phyloP scores from a whole-genome alignment of 805 yeast species.

The Ogataea chonburiensis region DNA sequence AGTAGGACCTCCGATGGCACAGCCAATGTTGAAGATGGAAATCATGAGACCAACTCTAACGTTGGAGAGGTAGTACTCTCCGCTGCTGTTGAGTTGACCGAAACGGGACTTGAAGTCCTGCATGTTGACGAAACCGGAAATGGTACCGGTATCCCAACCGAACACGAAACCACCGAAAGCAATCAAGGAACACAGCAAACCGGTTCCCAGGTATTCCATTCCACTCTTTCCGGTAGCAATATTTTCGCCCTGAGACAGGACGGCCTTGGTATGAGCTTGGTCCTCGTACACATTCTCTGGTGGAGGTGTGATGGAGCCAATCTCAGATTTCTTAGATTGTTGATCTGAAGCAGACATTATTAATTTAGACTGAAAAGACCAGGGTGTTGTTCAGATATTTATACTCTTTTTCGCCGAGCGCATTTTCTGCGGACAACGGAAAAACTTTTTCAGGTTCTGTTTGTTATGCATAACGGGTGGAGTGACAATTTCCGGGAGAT shows the following conservation, averaged over 20 bases:
- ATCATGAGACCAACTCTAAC: conserved; percentile 62
- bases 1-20: conserved; percentile 69
- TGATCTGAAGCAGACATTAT: conserved; percentile 20
- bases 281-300: conserved; percentile 29
- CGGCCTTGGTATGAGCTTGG: conserved; percentile 13
- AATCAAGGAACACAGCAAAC: conserved; percentile 48
- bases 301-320: conserved; percentile 20
- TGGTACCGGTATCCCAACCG: conserved; percentile 80
- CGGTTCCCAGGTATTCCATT: conserved; percentile 27
- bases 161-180: conserved; percentile 78
- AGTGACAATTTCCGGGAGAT: conserved; percentile 15
- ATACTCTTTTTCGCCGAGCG: background rate
- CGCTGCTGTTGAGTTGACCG: conserved; percentile 44
- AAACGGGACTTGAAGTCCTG: conserved; percentile 52
- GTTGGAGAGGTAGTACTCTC: conserved; percentile 45
- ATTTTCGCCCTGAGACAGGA: conserved; percentile 13
- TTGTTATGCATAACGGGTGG: conserved; percentile 10
- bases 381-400: conserved; percentile 2
- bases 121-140: conserved; percentile 70
- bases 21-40: conserved; percentile 68
- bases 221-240: conserved; percentile 25
- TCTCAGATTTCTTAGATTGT: conserved; percentile 19
- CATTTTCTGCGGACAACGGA: conserved; percentile 11
- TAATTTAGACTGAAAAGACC: conserved; percentile 1
- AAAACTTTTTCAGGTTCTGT: conserved; percentile 12